These are phyloP conservation scores for Xerocomus spinulosus DNA, from an alignment of 768 basidiomycete genomes.

Conservation along the genomic window DNA sequence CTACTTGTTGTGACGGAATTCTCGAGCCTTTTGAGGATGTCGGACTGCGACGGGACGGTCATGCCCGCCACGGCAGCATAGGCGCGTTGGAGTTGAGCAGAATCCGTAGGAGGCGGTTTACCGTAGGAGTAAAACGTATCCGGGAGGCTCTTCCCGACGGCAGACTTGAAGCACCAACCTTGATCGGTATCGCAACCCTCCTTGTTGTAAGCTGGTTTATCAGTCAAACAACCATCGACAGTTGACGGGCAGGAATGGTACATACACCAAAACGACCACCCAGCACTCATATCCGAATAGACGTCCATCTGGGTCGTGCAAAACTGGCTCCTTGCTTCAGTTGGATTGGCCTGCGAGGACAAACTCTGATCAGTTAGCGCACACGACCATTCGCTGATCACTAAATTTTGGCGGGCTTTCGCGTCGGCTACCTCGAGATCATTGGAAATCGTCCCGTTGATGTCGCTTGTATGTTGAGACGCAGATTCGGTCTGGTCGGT, in stretches of 20 bases:
- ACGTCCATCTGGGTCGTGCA: constrained; percentile 55
- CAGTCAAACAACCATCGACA: neutral
- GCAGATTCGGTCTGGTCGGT: constrained; percentile 46
- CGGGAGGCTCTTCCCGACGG: constrained; percentile 55
- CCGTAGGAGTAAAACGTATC: constrained; percentile 53
- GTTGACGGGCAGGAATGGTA: neutral
- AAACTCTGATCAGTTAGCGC: constrained; percentile 48
- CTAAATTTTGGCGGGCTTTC: constrained; percentile 37
- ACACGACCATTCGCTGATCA: constrained; percentile 52
- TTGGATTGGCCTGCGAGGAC: constrained; percentile 41
- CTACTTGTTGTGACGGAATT: neutral
- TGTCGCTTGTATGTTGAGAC: constrained; percentile 38
- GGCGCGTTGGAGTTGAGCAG: constrained; percentile 18
- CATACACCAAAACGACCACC: constrained; percentile 72
- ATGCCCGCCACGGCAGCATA: constrained; percentile 13
- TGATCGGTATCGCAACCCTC: constrained; percentile 55
- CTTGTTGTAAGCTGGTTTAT: constrained; percentile 48
- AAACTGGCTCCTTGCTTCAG: constrained; percentile 44
- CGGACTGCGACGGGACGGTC: constrained; percentile 12
- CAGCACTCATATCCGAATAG: constrained; percentile 52
- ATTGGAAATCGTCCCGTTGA: constrained; percentile 22
- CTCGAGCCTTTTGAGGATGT: constrained; percentile 10
- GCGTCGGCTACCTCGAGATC: constrained; percentile 22
- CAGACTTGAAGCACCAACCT: constrained; percentile 67
- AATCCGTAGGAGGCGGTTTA: constrained; percentile 19